A percentile compares a stretch with the other conserved stretches of the same genome.
These are phyloP conservation scores for Iberis amara DNA, from an alignment of 441 rosid genomes.

Conservation along the genomic window DNA sequence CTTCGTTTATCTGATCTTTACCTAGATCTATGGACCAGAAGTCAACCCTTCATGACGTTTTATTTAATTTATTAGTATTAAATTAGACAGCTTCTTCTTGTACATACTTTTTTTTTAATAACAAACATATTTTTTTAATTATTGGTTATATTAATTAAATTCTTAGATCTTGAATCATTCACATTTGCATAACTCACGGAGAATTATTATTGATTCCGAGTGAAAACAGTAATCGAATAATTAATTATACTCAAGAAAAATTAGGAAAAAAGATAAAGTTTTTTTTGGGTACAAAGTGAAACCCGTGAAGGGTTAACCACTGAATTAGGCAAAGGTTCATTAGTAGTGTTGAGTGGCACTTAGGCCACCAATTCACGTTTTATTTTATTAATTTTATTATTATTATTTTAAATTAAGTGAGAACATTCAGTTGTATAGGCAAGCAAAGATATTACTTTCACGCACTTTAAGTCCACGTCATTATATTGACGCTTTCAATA, in stretches of 20 bases:
- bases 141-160: constrained; percentile 18
- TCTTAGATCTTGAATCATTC: constrained; percentile 29
- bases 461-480: constrained; percentile 35
- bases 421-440: constrained; percentile 26
- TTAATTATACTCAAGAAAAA: neutral
- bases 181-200: constrained; percentile 11
- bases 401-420: constrained; percentile 4
- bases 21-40: constrained; percentile 31
- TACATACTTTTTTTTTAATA: constrained; percentile 21
- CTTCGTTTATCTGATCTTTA: constrained; percentile 25
- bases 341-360: constrained; percentile 38
- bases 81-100: constrained; percentile 28
- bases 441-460: constrained; percentile 35
- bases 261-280: constrained; percentile 7
- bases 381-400: neutral
- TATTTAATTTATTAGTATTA: constrained; percentile 10
- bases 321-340: constrained; percentile 38
- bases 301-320: constrained; percentile 37
- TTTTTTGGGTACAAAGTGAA: constrained; percentile 27
- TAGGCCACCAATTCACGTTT: constrained; percentile 36
- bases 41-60: constrained; percentile 36
- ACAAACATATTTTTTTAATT: constrained; percentile 19
- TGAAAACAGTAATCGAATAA: too few species aligned
- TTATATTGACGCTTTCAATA: constrained; percentile 22
- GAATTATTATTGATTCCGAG: neutral